A percentile compares a stretch with the other conserved stretches of the same genome.
Evolutionary conservation across 78 protist genomes (phyloP).

Genomic region (Dictyostelium brefeldianum): DNA sequence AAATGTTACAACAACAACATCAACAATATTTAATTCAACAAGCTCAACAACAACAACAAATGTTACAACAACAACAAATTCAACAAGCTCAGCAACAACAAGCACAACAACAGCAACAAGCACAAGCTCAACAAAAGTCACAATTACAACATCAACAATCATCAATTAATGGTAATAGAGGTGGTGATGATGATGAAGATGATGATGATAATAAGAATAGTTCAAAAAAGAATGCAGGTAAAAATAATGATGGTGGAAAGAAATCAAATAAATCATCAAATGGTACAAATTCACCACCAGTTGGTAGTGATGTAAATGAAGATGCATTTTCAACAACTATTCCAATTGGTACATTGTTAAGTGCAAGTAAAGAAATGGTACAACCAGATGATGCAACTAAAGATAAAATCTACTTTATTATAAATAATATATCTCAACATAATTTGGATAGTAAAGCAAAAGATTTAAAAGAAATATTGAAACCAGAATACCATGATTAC

Average conservation of each 20-base stretch:
- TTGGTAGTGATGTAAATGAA: background rate
- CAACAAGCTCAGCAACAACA: background rate
- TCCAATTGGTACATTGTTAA: slow-evolving; percentile 48
- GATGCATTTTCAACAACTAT: slow-evolving; percentile 4
- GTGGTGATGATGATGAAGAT: background rate
- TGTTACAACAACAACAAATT: background rate
- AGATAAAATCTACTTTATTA: slow-evolving; percentile 94
- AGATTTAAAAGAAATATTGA: slow-evolving; percentile 82
- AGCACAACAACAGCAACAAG: background rate
- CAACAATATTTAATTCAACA: slow-evolving; percentile 4
- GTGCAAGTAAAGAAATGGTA: slow-evolving; percentile 35
- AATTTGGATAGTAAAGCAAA: slow-evolving; percentile 82
- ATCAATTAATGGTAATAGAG: background rate
- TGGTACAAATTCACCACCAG: background rate
- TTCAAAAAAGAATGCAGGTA: background rate
- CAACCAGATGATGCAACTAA: slow-evolving; percentile 77
- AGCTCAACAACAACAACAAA: background rate
- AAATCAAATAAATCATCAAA: background rate
- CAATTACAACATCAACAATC: slow-evolving; percentile 3
- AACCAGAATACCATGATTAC: slow-evolving; percentile 56
- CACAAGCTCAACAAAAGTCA: background rate
- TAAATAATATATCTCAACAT: slow-evolving; percentile 94
- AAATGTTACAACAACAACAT: background rate
- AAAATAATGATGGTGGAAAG: no score
- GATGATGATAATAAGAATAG: no score